Evolutionary conservation across 2,329 filamentous ascomycete genomes (phyloP), one percentile per base, ranked within the genome.

Genomic region (Thermoascus crustaceus): DNA sequence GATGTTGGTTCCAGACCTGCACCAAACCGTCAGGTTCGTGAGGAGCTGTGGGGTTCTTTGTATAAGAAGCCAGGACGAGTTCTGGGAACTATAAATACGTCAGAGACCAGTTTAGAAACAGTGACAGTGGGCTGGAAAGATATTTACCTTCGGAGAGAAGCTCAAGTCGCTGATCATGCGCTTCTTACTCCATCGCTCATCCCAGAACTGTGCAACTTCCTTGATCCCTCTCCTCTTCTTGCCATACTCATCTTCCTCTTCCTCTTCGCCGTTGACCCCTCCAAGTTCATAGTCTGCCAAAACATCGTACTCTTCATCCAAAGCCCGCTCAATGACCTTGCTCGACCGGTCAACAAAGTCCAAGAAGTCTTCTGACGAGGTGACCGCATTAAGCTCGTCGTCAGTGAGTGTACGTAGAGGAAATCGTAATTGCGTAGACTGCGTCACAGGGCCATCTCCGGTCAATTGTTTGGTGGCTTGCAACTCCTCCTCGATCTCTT

Each of bases 221-320:
- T 85, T 89, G 30, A 70, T 61, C 7, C 60, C 55, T 42, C 62
- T 57, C 30, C 61, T 55, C 38, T 65, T 66, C 51, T 58, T 65
- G 17, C 62, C 62, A 38, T 63, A 62, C 20, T 75, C 73, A 16
- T 75, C 87, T 38, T 93, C 85, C 32, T 93, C 87, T 30, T 93
- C 86, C 25, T 91, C 76, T 7, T 80, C 66, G 36, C 81, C 80
- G 40, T 82, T 66, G 8, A 71, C 70, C 4, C 82, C 83, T 40
- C 85, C 82, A 24, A 93, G 70, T 24, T 87, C 86, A 62, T 98
- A 98, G 63, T 98, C 88, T 39, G 86, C 87, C 41, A 98, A 70
- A 42, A 98, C 85, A 58, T 98, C 91, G 58, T 96, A 98, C 38
- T 95, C 86, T 54, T 94, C 82, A 53, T 96, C 91, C 45, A 98